Conservation (phyloP, 768 basidiomycete genomes). For the Kwoniella sp. region DNA sequence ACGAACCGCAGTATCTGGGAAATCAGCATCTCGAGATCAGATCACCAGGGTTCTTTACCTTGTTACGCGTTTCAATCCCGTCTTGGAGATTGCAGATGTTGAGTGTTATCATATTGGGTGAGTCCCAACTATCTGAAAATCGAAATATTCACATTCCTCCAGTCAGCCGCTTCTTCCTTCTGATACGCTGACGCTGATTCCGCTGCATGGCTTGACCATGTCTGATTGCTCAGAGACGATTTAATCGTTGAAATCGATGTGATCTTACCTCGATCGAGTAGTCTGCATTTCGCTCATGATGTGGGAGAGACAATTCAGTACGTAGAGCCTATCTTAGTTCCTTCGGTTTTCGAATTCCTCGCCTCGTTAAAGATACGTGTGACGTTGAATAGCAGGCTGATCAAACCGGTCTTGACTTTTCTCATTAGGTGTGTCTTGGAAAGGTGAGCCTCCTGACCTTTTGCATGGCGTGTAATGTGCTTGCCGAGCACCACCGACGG, state of each 20-base stretch:
- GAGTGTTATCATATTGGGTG: slow-evolving; percentile 57
- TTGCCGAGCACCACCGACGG: too few relatives aligned
- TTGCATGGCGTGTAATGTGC: too few relatives aligned
- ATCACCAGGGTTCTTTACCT: slow-evolving; percentile 56
- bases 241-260: slow-evolving; percentile 52
- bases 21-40: slow-evolving; percentile 44
- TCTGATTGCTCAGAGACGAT: slow-evolving; percentile 28
- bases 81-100: slow-evolving; percentile 54
- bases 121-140: slow-evolving; percentile 13
- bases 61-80: slow-evolving; percentile 56
- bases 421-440: slow-evolving; percentile 38
- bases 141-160: too few relatives aligned
- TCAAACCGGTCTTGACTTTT: background rate
- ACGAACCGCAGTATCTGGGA: slow-evolving; percentile 47
- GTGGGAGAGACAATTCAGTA: slow-evolving; percentile 55
- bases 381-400: too few relatives aligned
- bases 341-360: too few relatives aligned
- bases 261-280: slow-evolving; percentile 43
- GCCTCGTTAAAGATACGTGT: too few relatives aligned
- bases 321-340: too few relatives aligned
- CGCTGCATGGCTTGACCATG: too few relatives aligned
- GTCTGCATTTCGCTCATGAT: slow-evolving; percentile 55
- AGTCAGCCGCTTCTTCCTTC: too few relatives aligned
- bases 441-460: slow-evolving; percentile 20
- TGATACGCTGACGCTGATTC: too few relatives aligned